phyloP scores from a whole-genome alignment of 2,329 filamentous ascomycete genomes.

The Fusarium piperis region DNA sequence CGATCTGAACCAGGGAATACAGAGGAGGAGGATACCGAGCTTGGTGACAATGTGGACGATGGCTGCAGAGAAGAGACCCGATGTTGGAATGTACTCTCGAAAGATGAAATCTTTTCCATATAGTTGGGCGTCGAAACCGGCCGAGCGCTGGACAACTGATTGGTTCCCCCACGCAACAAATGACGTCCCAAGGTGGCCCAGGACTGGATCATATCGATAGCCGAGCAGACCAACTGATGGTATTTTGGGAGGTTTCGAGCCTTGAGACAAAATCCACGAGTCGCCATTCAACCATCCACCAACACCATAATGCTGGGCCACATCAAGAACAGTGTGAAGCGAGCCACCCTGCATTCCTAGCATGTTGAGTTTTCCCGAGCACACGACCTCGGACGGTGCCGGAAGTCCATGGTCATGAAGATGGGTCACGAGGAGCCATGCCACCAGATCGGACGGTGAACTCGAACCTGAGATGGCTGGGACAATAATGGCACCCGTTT shows the following conservation, averaged over 20 bases:
- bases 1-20: neutral
- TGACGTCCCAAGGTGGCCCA: neutral
- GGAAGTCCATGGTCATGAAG: neutral
- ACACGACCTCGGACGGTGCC: neutral
- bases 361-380: neutral
- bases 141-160: neutral
- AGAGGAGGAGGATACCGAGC: neutral
- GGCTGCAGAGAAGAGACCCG: neutral
- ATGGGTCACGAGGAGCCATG: neutral
- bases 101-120: neutral
- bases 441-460: neutral
- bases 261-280: neutral
- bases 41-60: neutral
- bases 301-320: neutral
- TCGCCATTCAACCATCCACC: neutral
- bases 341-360: neutral
- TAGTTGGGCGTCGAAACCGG: neutral
- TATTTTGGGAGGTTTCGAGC: neutral
- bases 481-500: neutral
- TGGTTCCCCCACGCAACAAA: neutral
- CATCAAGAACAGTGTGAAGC: neutral
- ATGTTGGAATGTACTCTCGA: neutral
- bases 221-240: neutral
- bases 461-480: neutral
- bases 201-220: neutral